Evolutionary conservation across 2,329 filamentous ascomycete genomes (phyloP), one percentile per base, ranked within the genome.

Genomic region (Dendrostoma leiphaemia): DNA sequence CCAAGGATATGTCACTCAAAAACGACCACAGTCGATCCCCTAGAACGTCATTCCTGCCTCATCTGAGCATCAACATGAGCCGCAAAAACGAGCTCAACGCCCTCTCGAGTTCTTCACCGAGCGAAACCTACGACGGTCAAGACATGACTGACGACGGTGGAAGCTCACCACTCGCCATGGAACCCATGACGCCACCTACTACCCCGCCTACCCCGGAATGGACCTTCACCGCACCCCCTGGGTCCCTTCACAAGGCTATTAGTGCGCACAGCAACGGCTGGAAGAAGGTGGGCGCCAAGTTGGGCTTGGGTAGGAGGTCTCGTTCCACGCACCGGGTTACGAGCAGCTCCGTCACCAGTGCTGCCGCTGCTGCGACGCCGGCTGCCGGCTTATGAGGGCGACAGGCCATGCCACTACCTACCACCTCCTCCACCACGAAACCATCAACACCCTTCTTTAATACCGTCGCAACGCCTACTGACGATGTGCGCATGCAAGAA

Each of bases 121-220:
- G 73, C 49, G 75, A 83, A 59, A 65, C 74, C 58, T 63, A 69
- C 46, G 74, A 83, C 58, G 69, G 78, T 45, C 76, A 81, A 28
- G 74, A 76, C 21, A 68, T 84, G 54, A 83, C 81, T 1, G 87
- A 90, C 61, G 87, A 90, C 29, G 88, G 81, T 56, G 81, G 79
- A n/a, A 77, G 77, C 54, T 85, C 84, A 48, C 75, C 82, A 31
- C 69, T 77, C 46, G 67, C 71, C 24, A 73, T 76, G 56, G 86
- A 87, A 64, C 86, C 79, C 3, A 85, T 90, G 76, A 91, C 89
- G 3, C 89, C 89, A 0, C 88, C 88, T 1, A 89, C 82, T 2
- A 89, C 85, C 3, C 86, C 89, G 31, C 87, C 88, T 0, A 82
- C 79, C 1, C 78, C 81, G 0, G 80, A 85, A 58, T 83, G 77